phyloP scores from a whole-genome alignment of 139 green algal species.

The Chlorella sp. region DNA sequence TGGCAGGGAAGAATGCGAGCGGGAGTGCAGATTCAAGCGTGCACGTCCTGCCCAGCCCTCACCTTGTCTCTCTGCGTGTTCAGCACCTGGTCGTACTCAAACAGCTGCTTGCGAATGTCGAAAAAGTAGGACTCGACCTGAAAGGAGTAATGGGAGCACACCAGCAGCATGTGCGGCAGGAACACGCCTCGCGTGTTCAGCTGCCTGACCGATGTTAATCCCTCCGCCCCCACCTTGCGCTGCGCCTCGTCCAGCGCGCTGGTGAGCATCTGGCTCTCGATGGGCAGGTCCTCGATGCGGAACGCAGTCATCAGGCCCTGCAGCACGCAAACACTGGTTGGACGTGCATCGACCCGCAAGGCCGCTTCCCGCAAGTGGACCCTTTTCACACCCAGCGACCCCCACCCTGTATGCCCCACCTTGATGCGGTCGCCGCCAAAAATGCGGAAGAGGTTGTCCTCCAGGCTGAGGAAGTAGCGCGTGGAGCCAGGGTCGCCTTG shows the following conservation, averaged over 20 bases:
- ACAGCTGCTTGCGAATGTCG: constrained; percentile 96
- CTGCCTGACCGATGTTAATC: not conserved
- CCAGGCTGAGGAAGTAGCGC: constrained; percentile 92
- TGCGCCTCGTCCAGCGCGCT: constrained; percentile 93
- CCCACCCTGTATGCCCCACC: too few species aligned
- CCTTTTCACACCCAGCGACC: too few species aligned
- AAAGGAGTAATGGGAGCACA: not conserved
- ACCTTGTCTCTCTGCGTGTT: too few species aligned
- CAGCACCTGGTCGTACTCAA: constrained; percentile 97
- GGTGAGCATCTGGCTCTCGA: constrained; percentile 97
- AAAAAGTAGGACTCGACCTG: constrained; percentile 96
- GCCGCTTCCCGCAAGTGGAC: too few species aligned
- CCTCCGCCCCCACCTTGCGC: constrained; percentile 71
- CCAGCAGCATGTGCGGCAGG: not conserved
- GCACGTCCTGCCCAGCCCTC: too few species aligned
- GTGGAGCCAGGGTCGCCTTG: constrained; percentile 94
- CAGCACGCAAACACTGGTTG: constrained; percentile 5
- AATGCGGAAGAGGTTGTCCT: constrained; percentile 94
- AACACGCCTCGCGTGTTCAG: too few species aligned
- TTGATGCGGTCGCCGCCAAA: constrained; percentile 96
- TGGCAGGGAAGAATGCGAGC: too few species aligned
- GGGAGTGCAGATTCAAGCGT: too few species aligned
- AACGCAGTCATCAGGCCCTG: constrained; percentile 94
- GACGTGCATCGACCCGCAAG: too few species aligned
- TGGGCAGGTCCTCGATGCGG: constrained; percentile 92